These are phyloP conservation scores for Tanozyma kutaoensis DNA, from an alignment of 805 yeast species.

Conservation along the genomic window DNA sequence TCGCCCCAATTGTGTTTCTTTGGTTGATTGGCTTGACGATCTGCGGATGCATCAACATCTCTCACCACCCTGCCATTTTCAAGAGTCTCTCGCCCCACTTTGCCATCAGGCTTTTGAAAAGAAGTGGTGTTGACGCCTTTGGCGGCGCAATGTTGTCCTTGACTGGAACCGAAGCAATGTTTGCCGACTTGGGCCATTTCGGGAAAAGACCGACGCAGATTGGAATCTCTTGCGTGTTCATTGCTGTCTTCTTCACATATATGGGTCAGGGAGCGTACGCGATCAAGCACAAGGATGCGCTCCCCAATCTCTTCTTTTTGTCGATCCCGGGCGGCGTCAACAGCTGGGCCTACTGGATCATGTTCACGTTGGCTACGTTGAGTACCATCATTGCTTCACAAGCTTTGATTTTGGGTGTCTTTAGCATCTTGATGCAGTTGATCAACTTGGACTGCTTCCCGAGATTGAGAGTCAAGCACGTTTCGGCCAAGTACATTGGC, in stretches of 20 bases:
- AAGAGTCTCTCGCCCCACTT: conserved; percentile 36
- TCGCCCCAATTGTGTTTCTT: conserved; percentile 40
- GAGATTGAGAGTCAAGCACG: conserved; percentile 29
- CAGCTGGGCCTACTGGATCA: conserved; percentile 33
- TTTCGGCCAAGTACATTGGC: conserved; percentile 31
- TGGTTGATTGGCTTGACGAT: conserved; percentile 36
- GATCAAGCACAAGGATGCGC: conserved; percentile 21
- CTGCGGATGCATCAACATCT: conserved; percentile 34
- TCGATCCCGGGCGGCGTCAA: conserved; percentile 38
- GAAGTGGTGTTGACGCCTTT: conserved; percentile 28
- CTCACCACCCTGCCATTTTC: conserved; percentile 29
- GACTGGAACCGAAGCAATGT: conserved; percentile 54
- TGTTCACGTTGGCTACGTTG: conserved; percentile 39
- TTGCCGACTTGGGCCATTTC: conserved; percentile 49
- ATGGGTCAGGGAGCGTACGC: conserved; percentile 47
- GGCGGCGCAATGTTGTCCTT: conserved; percentile 40
- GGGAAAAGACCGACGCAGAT: conserved; percentile 36
- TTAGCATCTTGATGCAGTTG: conserved; percentile 37
- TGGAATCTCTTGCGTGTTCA: conserved; percentile 33
- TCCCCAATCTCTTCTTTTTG: conserved; percentile 30
- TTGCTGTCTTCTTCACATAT: conserved; percentile 37
- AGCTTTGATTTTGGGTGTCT: conserved; percentile 43
- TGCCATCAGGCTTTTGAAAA: conserved; percentile 31
- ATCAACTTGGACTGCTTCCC: conserved; percentile 45
- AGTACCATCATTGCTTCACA: conserved; percentile 49